Evolutionary conservation across 805 yeast species (phyloP).

Genomic region (Aciculoconidium aculeatum): DNA sequence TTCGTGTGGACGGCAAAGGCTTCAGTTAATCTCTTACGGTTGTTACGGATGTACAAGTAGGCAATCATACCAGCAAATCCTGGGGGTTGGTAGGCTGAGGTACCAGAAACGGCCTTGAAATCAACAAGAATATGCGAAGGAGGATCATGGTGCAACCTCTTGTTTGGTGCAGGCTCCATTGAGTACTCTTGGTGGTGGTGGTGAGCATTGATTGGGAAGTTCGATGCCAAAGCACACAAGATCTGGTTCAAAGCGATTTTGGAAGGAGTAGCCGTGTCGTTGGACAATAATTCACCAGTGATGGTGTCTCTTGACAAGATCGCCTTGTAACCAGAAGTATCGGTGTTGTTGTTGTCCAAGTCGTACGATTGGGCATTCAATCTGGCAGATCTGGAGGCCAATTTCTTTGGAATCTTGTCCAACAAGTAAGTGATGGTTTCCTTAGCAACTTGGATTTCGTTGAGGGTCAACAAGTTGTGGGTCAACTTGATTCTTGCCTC

Average conservation of each 20-base stretch:
- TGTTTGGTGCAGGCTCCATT: constrained; percentile 41
- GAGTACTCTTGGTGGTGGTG: constrained; percentile 20
- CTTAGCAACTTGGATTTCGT: constrained; percentile 44
- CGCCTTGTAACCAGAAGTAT: constrained; percentile 62
- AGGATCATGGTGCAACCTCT: constrained; percentile 43
- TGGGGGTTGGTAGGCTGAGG: constrained; percentile 54
- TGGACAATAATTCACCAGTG: constrained; percentile 51
- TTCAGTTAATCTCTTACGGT: constrained; percentile 63
- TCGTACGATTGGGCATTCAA: constrained; percentile 35
- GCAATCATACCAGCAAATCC: constrained; percentile 71
- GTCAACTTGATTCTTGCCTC: constrained; percentile 50
- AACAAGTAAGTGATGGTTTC: constrained; percentile 49
- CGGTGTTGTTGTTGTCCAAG: constrained; percentile 37
- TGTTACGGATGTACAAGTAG: constrained; percentile 62
- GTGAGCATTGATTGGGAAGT: constrained; percentile 52
- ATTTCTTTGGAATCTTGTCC: constrained; percentile 54
- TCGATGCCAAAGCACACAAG: constrained; percentile 65
- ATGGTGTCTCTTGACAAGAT: constrained; percentile 57
- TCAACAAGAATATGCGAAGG: constrained; percentile 71
- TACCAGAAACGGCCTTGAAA: constrained; percentile 60
- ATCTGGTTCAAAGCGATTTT: constrained; percentile 62
- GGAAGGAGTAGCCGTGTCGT: constrained; percentile 43
- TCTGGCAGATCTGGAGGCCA: constrained; percentile 39
- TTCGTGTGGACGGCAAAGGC: constrained; percentile 67
- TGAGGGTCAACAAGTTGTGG: constrained; percentile 46